Conservation (phyloP, 192 early-diverging fungal genomes). For the Mortierella alpina region DNA sequence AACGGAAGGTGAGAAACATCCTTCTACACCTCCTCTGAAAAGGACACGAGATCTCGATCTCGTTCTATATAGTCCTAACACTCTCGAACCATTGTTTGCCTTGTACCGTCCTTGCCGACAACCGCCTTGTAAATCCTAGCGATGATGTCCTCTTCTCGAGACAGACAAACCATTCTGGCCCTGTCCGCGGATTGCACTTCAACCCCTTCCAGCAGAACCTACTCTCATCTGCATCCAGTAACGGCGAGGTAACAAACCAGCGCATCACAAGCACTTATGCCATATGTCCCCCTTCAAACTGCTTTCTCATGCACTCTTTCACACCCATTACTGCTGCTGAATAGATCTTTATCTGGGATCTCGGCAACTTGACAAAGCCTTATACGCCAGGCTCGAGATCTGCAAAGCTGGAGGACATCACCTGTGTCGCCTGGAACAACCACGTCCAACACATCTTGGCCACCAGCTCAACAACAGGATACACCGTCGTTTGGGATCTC, state of each 20-base stretch:
- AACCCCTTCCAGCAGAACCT: slow-evolving; percentile 89
- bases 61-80: neutral
- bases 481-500: slow-evolving; percentile 97
- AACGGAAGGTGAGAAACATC: slow-evolving; percentile 58
- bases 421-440: slow-evolving; percentile 91
- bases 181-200: slow-evolving; percentile 93
- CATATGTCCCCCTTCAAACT: neutral
- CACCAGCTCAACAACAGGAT: slow-evolving; percentile 88
- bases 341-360: slow-evolving; percentile 95
- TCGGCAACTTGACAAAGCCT: slow-evolving; percentile 87
- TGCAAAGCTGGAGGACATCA: slow-evolving; percentile 88
- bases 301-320: neutral
- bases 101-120: neutral
- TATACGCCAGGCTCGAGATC: slow-evolving; percentile 90
- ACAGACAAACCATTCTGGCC: slow-evolving; percentile 84
- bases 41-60: neutral
- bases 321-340: neutral
- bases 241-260: slow-evolving; percentile 82
- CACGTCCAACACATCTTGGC: slow-evolving; percentile 94
- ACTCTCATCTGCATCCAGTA: slow-evolving; percentile 87
- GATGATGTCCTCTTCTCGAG: slow-evolving; percentile 72
- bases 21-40: neutral
- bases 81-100: neutral
- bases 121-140: slow-evolving; percentile 12
- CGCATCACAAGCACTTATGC: neutral